A percentile compares a stretch with the other conserved stretches of the same genome.
Conservation (phyloP, 371 early-diverging fungal species). For the Mortierella sp. region DNA sequence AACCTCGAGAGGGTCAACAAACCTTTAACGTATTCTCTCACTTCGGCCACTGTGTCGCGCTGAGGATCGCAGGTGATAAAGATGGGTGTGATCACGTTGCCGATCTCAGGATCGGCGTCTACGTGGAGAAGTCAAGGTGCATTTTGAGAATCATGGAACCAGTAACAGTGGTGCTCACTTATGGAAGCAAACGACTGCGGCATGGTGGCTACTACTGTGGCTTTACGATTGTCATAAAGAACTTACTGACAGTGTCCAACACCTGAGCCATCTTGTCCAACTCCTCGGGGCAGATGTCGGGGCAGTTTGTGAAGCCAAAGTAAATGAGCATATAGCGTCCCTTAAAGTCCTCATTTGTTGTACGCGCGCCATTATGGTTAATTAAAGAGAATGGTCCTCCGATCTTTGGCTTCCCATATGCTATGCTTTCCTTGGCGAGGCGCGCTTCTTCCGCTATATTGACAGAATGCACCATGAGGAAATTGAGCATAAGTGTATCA, state of each 20-base stretch:
- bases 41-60: slow-evolving; percentile 88
- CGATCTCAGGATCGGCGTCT: slow-evolving; percentile 66
- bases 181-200: neutral
- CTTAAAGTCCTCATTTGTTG: slow-evolving; percentile 76
- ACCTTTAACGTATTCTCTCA: slow-evolving; percentile 89
- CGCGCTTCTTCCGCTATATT: slow-evolving; percentile 51
- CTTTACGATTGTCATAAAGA: neutral
- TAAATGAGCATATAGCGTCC: slow-evolving; percentile 92
- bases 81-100: slow-evolving; percentile 83
- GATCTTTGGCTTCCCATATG: slow-evolving; percentile 87
- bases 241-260: slow-evolving; percentile 82
- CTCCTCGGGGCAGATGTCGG: slow-evolving; percentile 99
- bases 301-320: slow-evolving; percentile 99
- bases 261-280: slow-evolving; percentile 96
- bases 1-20: neutral
- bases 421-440: slow-evolving; percentile 57
- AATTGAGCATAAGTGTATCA: too few relatives aligned
- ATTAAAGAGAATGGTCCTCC: slow-evolving; percentile 93
- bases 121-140: neutral
- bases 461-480: neutral
- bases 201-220: neutral
- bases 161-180: neutral
- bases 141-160: slow-evolving; percentile 5
- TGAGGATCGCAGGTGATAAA: slow-evolving; percentile 98
- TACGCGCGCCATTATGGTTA: slow-evolving; percentile 78